Base-by-base conservation (phyloP, 768 basidiomycete species). In the Leccinum barrowsii region DNA sequence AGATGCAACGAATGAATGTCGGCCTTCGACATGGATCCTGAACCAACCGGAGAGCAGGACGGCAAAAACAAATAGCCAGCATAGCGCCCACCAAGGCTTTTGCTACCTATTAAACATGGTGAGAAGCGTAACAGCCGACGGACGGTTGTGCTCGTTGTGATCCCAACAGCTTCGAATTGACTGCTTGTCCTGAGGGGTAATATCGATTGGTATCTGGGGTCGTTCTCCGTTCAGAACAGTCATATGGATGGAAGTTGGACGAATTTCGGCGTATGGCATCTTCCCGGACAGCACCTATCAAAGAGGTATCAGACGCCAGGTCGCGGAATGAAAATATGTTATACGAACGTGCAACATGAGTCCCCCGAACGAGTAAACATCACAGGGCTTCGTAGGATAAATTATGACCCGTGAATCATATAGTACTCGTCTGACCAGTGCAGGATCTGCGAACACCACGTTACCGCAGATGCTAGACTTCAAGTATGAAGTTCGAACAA, bases 371-470 rank as follows among this genome's bases (percentile, higher is more conserved):
- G 70, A 71, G 40, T 73, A 73, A 5, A 71, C 59, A 55, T 71
- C 70, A 34, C 60, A 62, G n/a, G 65, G 52, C 7, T 54, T 53
- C 15, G 62, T 66, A 17, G 69, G 67, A 50, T 63, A 52, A 35
- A 55, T 19, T 13, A 59, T 40, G 2, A 13, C 59, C 22, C n/a
- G 44, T 8, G 21, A 37, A 13, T 15, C 17, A 8, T 52, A 35
- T 19, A 22, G 22, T 22, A 52, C 58, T 17, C 19, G 59, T 24
- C 48, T 48, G 22, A 68, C 56, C 8, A 56, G 70, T 11, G 74
- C 67, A 0, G 79, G 70, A 59, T 81, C 82, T n/a, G 80, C 76
- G 73, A 80, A 82, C 4, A 77, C 74, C 26, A 80, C 69, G 17
- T 72, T 74, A 7, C 80, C 82, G 35, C 66, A 59, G 44, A 72